phyloP scores from a whole-genome alignment of 2,329 filamentous ascomycete genomes.

The Sphaerostilbella broomeana region DNA sequence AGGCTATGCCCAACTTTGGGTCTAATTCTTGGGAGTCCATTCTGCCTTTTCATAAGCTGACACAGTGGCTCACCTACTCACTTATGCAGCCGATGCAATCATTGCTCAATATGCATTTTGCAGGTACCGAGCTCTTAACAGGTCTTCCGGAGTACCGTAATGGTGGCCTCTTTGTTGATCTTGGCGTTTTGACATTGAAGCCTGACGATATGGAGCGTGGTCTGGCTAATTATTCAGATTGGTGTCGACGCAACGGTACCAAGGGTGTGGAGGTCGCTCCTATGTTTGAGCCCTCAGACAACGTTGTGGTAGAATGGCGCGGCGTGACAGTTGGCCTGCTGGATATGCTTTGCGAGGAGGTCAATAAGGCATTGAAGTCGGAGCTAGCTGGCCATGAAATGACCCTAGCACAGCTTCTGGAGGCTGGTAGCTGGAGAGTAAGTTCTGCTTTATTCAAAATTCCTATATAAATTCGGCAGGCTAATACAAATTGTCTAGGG shows the following conservation, averaged over 20 bases:
- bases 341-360: constrained; percentile 45
- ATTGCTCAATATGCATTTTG: constrained; percentile 72
- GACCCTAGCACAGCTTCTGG: constrained; percentile 79
- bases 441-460: constrained; percentile 28
- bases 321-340: constrained; percentile 56
- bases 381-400: constrained; percentile 65
- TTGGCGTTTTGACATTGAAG: constrained; percentile 74
- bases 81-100: constrained; percentile 87
- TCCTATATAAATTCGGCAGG: too few relatives aligned
- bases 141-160: constrained; percentile 90
- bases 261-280: constrained; percentile 51
- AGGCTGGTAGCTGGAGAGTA: constrained; percentile 98
- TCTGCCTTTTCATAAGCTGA: constrained; percentile 88
- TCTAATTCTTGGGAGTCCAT: constrained; percentile 64
- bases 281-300: constrained; percentile 53
- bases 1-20: constrained; percentile 62
- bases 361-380: constrained; percentile 56
- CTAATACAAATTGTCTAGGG: constrained; percentile 50
- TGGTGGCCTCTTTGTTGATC: constrained; percentile 79
- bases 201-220: constrained; percentile 62
- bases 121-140: constrained; percentile 74
- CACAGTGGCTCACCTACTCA: constrained; percentile 91
- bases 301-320: constrained; percentile 61
- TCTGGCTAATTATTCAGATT: constrained; percentile 53
- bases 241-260: constrained; percentile 64